Evolutionary conservation across 2,329 filamentous ascomycete genomes (phyloP), one percentile per base, ranked within the genome.

Genomic region (Dendryphion nanum): DNA sequence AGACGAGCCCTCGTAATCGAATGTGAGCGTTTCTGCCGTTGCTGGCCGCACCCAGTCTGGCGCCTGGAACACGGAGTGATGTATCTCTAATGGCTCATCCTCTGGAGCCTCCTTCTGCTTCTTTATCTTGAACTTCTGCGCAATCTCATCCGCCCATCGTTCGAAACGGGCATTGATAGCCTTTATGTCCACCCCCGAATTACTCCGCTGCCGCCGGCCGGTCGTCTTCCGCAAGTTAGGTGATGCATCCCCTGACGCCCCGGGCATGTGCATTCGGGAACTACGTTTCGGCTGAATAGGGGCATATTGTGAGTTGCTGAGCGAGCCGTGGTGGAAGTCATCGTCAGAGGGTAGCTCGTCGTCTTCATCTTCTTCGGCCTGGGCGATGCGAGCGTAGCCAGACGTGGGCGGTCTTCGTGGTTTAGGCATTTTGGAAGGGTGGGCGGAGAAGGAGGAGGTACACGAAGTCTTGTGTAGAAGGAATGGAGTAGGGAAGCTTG

Each of bases 101-200:
- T 82, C 70, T 6, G 78, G 79, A 56, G 81, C 84, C 34, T 84
- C 86, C 62, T 83, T 88, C 37, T 85, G 81, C 55, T 83, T 83
- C 52, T 79, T 76, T 48, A 90, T 87, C 73, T 95, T 97, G 77
- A 98, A 97, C 56, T 94, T 93, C 52, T 89, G 86, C 19, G 93
- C 90, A 58, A 98, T 97, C 70, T 98, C 93, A 55, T 97, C 93
- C 13, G 93, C 93, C 93, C 93, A 98, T 62, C 87, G 79, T 69
- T 98, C 93, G 18, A 98, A 73, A 17, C 93, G 79, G 42, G 91
- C 90, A 67, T 98, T 98, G 69, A 98, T 97, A 43, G 93, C 93
- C 65, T 97, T 97, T 61, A 98, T 86, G 60, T 98, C 93, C 14
- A 98, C 91, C 3, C 90, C 91, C 15, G 89, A 89, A 57, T 90